A percentile compares a stretch with the other conserved stretches of the same genome.
Conservation (phyloP, 345 rosid genomes). For the Rhodamnia rubescens region DNA sequence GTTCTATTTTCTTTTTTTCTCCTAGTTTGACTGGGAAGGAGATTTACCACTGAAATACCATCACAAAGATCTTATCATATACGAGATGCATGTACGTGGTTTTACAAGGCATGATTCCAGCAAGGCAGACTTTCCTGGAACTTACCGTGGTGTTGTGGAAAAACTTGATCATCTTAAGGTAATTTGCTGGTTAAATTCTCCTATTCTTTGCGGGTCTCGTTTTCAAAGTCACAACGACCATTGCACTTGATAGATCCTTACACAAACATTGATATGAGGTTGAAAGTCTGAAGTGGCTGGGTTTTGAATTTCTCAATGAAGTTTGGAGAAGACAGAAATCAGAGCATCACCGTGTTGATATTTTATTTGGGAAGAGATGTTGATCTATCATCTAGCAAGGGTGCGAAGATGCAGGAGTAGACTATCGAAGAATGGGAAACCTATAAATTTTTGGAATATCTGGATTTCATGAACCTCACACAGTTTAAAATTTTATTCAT, state of each 20-base stretch:
- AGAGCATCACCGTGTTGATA: not conserved
- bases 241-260: not conserved
- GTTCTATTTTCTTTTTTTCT: not conserved
- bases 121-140: constrained; percentile 58
- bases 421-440: not conserved
- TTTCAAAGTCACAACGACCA: not conserved
- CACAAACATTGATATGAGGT: not conserved
- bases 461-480: not conserved
- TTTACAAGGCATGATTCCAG: constrained; percentile 87
- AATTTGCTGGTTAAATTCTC: not conserved
- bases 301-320: not conserved
- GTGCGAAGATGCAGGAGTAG: not conserved
- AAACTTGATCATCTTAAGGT: constrained; percentile 96
- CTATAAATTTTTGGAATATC: not conserved
- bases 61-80: constrained; percentile 69
- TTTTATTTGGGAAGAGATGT: not conserved
- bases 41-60: constrained; percentile 71
- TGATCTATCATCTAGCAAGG: not conserved
- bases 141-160: constrained; percentile 73
- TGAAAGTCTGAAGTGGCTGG: not conserved
- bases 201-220: not conserved
- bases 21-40: constrained; percentile 97
- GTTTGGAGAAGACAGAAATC: not conserved
- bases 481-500: not conserved
- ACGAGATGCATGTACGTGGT: constrained; percentile 95